Base-by-base conservation (phyloP, 2,329 filamentous ascomycete species). In the Phyllosticta paracitricarpa region DNA sequence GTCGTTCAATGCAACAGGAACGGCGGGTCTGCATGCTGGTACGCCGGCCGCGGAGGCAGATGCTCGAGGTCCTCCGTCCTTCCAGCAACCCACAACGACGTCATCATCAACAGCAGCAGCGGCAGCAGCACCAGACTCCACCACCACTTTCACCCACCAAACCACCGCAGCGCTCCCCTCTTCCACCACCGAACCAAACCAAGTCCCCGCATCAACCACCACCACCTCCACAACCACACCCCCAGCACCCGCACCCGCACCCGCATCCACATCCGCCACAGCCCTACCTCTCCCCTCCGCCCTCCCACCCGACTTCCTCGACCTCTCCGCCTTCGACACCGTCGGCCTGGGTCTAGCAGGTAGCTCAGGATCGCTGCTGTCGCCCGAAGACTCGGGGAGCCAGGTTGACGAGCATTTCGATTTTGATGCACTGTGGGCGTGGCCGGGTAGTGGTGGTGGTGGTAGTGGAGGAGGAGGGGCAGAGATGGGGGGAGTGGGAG, bases 371-470 rank as follows among this genome's bases (percentile, higher is more conserved):
- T 51, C 56, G 12, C 26, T 58, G 4, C 72, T 71, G 0, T 71
- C 67, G 30, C 68, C 65, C 1, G 73, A 74, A 28, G 70, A 72
- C 17, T 54, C 53, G 4, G 71, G 68, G 26, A 68, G 69, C 48
- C 67, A 58, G 19, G 51, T 66, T 2, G 75, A 76, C 48, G 73
- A 76, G 56, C 69, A 73, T 22, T 74, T 77, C 58, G 74, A 77
- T 24, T 76, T 77, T 51, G 74, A 76, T 63, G 69, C 73, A 12
- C 59, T 77, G 26, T 77, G 73, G 74, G 70, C 69, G 5, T 76
- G 74, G 74, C 73, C 73, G 22, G 72, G 66, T 56, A 70, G 70
- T 28, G 71, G 28, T 6, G 26, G 26, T 71, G 40, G 70, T 70
- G 28, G 71, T 68, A 4, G 65, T 69, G 57, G 52, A 22, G 51